These are phyloP conservation scores for Fusarium virguliforme DNA, from an alignment of 2,329 filamentous ascomycete genomes.

Conservation along the genomic window DNA sequence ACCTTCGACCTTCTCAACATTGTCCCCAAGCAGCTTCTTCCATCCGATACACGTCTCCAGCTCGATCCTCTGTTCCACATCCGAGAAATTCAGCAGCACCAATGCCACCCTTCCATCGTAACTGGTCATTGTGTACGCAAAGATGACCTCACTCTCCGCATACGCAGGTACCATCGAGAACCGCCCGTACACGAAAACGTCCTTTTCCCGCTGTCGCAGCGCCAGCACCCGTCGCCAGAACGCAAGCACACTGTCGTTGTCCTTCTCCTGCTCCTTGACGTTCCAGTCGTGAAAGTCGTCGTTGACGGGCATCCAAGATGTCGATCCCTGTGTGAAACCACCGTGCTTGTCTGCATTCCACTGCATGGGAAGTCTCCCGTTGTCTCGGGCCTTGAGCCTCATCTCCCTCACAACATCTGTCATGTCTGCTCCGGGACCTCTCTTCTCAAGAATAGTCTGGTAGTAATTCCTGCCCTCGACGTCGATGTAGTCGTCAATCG, in stretches of 20 bases:
- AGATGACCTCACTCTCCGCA: constrained; percentile 39
- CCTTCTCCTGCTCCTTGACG: constrained; percentile 29
- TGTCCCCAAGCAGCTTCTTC: constrained; percentile 1
- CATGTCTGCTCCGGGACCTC: constrained; percentile 47
- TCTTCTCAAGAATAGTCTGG: constrained; percentile 34
- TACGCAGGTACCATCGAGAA: constrained; percentile 20
- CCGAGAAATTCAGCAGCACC: constrained; percentile 45
- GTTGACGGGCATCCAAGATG: constrained; percentile 52
- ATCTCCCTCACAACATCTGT: constrained; percentile 60
- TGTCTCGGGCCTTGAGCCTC: constrained; percentile 53
- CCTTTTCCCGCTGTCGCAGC: constrained; percentile 33
- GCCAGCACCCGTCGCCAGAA: constrained; percentile 43
- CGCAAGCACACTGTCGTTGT: constrained; percentile 32
- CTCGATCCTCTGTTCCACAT: background rate
- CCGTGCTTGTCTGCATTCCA: constrained; percentile 67
- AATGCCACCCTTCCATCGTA: constrained; percentile 33
- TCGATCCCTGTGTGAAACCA: constrained; percentile 56
- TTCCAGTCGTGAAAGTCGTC: constrained; percentile 46
- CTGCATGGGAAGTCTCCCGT: constrained; percentile 57
- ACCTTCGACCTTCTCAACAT: rapidly evolving
- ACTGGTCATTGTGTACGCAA: constrained; percentile 45
- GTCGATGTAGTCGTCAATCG: constrained; percentile 61
- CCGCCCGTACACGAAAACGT: constrained; percentile 45
- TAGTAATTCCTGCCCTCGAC: constrained; percentile 63
- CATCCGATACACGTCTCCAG: constrained; percentile 13